Evolutionary conservation across 2,329 filamentous ascomycete species (phyloP).

Genomic region (Trichocomaceae sp.): DNA sequence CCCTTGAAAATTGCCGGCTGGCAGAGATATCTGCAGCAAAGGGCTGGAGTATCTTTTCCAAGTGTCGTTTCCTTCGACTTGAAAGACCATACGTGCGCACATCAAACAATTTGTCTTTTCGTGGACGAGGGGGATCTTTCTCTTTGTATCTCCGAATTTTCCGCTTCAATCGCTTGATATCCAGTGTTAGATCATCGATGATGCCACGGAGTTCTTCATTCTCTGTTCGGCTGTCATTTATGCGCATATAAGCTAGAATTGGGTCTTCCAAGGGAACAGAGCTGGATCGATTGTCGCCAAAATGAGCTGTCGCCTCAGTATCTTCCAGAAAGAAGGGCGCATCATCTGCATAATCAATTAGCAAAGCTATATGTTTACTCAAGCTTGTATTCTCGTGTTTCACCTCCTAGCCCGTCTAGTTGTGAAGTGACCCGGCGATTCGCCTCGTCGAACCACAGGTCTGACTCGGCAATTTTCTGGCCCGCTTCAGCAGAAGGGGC

Average conservation of each 20-base stretch:
- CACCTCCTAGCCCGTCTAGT: slow-evolving; percentile 11
- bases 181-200: slow-evolving; percentile 79
- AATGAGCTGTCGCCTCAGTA: slow-evolving; percentile 3
- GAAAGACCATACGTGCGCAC: slow-evolving; percentile 70
- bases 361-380: slow-evolving; percentile 23
- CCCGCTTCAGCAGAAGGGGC: not conserved
- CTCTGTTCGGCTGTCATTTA: slow-evolving; percentile 48
- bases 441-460: slow-evolving; percentile 47
- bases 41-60: slow-evolving; percentile 64
- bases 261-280: slow-evolving; percentile 22
- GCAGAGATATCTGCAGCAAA: slow-evolving; percentile 44
- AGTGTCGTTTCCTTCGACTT: slow-evolving; percentile 64
- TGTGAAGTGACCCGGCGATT: slow-evolving; percentile 43
- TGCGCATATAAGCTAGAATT: slow-evolving; percentile 20
- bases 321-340: slow-evolving; percentile 29
- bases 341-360: slow-evolving; percentile 24
- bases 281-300: slow-evolving; percentile 16
- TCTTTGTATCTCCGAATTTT: slow-evolving; percentile 66
- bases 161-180: slow-evolving; percentile 72
- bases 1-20: not conserved
- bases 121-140: slow-evolving; percentile 59
- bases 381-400: slow-evolving; percentile 12
- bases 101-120: slow-evolving; percentile 70
- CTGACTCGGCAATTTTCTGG: slow-evolving; percentile 18
- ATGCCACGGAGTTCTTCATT: slow-evolving; percentile 72